Evolutionary conservation across 2,329 filamentous ascomycete species (phyloP).

Genomic region (Pseudogymnoascus sp.): DNA sequence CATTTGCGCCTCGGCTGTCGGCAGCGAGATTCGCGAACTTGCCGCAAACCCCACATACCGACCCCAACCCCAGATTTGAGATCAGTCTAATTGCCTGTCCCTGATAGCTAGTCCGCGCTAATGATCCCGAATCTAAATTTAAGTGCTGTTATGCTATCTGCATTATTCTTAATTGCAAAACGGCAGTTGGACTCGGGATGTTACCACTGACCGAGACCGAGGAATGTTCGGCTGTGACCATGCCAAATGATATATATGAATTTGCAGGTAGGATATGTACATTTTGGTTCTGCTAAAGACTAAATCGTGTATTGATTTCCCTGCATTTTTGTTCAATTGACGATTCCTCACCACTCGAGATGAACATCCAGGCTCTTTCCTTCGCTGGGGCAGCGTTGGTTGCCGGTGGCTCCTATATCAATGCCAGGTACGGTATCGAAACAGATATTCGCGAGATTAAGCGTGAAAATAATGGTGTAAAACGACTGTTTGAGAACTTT

Average conservation of each 20-base stretch:
- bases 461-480: conserved; percentile 27
- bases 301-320: not conserved
- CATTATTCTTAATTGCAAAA: not conserved
- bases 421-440: conserved; percentile 34
- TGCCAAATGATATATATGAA: not conserved
- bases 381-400: conserved; percentile 30
- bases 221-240: not conserved
- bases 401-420: conserved; percentile 31
- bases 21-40: not conserved
- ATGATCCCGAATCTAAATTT: not conserved
- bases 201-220: not conserved
- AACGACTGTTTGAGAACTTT: conserved; percentile 30
- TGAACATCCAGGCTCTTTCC: conserved; percentile 14
- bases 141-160: not conserved
- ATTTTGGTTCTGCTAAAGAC: not conserved
- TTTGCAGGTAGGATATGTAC: not conserved
- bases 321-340: conserved; percentile 15
- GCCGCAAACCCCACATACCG: not conserved
- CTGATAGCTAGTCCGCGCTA: not conserved
- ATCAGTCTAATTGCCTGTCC: not conserved
- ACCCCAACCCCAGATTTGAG: not conserved
- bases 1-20: not conserved
- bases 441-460: conserved; percentile 31
- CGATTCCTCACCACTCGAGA: conserved; percentile 11
- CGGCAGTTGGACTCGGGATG: not conserved